Base-by-base conservation (phyloP, 225 moss, liverwort and hornwort species). In the Pleurozium schreberi region DNA sequence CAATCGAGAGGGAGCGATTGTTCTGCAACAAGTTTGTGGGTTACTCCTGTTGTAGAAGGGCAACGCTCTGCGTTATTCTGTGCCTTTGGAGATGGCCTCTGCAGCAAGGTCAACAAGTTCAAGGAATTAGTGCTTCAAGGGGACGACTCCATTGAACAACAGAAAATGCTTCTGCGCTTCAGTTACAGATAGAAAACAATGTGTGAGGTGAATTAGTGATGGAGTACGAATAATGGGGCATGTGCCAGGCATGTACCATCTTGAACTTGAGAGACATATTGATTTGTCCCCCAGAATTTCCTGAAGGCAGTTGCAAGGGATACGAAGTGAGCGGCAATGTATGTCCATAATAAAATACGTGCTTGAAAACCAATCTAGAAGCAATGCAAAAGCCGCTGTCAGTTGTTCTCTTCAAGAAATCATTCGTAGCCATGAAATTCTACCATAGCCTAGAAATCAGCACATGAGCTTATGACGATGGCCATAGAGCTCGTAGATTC, bases 211-310 rank as follows among this genome's bases (percentile, higher is more conserved):
- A 66, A 65, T 43, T 36, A 27, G 34, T 89, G 86, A 74, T 61
- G 38, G 47, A 69, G 49, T n/a, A 64, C 52, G 38, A 83, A 31
- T 21, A 10, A 57, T 84, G 84, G 40, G n/a, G 84, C n/a, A n/a
- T 57, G 57, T 69, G 82, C 6, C 58, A 82, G 58, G 66, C 63
- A 53, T 62, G n/a, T 61, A 88, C 91, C 84, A 86, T 86, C 60
- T 86, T 88, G 65, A 92, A 92, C 83, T 82, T 88, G 64, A 89
- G 85, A 83, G 91, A 78, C 64, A 91, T 75, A 12, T 58, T 83
- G 85, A 93, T 53, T 59, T 88, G 59, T 40, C 85, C 93, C 85
- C 65, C 81, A 78, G 89, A 64, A 64, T 79, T 58, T 62, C 88
- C 91, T 85, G 91, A 85, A 83, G 89, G 93, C 53, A 87, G 86